Conservation (phyloP, 805 yeast genomes). For the Ogataea henricii region DNA sequence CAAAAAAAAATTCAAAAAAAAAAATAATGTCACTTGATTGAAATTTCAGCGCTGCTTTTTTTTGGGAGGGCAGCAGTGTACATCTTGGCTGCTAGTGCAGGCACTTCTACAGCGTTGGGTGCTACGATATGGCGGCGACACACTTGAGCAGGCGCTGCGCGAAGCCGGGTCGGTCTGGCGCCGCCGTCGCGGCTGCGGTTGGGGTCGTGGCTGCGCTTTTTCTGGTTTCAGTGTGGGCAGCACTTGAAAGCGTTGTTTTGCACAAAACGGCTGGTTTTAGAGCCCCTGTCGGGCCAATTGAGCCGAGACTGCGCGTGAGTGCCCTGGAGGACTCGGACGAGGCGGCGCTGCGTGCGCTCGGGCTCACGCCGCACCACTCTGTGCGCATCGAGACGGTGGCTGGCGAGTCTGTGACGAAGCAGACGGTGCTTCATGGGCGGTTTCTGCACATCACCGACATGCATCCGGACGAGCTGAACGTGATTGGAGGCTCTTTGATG, state of each 20-base stretch:
- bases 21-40: too few relatives aligned
- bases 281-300: too few relatives aligned
- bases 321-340: constrained; percentile 26
- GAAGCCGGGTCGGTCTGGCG: background rate
- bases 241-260: background rate
- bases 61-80: too few relatives aligned
- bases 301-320: background rate
- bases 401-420: constrained; percentile 15
- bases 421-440: constrained; percentile 59
- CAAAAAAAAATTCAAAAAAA: too few relatives aligned
- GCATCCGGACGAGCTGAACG: constrained; percentile 77
- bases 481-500: constrained; percentile 49
- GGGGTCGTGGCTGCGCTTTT: background rate
- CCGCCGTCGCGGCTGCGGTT: background rate
- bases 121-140: background rate
- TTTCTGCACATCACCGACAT: constrained; percentile 85
- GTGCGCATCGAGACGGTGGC: constrained; percentile 28
- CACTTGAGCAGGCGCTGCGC: background rate
- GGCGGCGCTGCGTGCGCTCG: constrained; percentile 35
- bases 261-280: too few relatives aligned
- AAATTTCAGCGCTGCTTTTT: too few relatives aligned
- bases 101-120: background rate
- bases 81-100: too few relatives aligned
- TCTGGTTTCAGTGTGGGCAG: background rate
- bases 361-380: constrained; percentile 45